phyloP scores from a whole-genome alignment of 768 basidiomycete genomes.

The Inosperma sp. region DNA sequence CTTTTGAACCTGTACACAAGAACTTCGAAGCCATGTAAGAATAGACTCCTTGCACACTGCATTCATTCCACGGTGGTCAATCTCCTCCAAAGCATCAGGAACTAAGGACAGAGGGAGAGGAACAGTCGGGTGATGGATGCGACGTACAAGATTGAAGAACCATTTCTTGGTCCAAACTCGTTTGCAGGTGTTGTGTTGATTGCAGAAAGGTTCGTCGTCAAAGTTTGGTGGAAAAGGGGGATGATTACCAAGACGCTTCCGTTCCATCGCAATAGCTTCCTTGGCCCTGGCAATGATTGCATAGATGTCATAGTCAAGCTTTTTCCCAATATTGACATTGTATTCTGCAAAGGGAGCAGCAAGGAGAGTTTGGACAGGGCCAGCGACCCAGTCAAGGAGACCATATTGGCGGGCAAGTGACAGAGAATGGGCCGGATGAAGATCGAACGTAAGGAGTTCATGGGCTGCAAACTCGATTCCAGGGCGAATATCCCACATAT shows the following conservation, averaged over 20 bases:
- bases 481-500: constrained; percentile 13
- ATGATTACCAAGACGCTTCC: background rate
- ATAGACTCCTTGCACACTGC: background rate
- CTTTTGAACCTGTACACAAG: constrained; percentile 1
- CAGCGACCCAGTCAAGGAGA: background rate
- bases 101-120: background rate
- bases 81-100: background rate
- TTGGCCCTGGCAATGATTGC: constrained; percentile 1
- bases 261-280: background rate
- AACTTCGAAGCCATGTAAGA: background rate
- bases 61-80: constrained; percentile 1
- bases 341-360: background rate
- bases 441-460: background rate
- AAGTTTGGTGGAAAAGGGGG: background rate
- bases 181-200: constrained; percentile 2
- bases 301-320: background rate
- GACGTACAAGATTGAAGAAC: background rate
- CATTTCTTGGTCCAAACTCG: background rate
- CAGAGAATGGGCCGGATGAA: background rate
- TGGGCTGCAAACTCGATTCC: constrained; percentile 7
- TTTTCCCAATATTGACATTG: background rate
- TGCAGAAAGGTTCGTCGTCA: constrained; percentile 1
- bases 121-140: background rate
- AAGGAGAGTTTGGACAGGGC: background rate
- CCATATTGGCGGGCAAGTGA: background rate